These are phyloP conservation scores for Microsporum ferrugineum DNA, from an alignment of 2,329 filamentous ascomycete species.

Conservation along the genomic window DNA sequence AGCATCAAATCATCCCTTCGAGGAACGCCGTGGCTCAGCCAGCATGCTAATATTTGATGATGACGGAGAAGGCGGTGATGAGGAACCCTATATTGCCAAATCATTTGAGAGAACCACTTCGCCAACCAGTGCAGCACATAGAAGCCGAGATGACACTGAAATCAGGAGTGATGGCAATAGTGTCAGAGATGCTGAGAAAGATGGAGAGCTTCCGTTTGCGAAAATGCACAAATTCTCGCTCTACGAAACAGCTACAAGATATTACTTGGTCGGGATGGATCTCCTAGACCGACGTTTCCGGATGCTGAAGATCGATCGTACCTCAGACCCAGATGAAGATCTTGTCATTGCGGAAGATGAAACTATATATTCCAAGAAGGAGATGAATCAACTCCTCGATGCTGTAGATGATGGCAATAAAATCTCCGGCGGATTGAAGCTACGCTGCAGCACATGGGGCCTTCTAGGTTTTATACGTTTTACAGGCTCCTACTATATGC, in stretches of 20 bases:
- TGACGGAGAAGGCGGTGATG: constrained; percentile 31
- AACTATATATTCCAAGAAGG: constrained; percentile 80
- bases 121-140: constrained; percentile 28
- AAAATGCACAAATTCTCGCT: constrained; percentile 94
- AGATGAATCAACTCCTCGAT: constrained; percentile 87
- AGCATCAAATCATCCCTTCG: constrained; percentile 17
- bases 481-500: constrained; percentile 93
- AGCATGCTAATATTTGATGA: constrained; percentile 24
- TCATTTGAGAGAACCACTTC: constrained; percentile 35
- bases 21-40: constrained; percentile 23
- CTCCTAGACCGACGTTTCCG: constrained; percentile 79
- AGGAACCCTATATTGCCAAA: constrained; percentile 34
- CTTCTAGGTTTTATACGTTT: constrained; percentile 91
- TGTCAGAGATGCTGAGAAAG: constrained; percentile 16
- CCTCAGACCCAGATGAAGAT: constrained; percentile 62
- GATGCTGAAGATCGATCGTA: constrained; percentile 90
- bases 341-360: constrained; percentile 85
- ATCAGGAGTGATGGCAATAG: constrained; percentile 17
- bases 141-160: constrained; percentile 23
- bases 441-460: constrained; percentile 87
- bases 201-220: constrained; percentile 35
- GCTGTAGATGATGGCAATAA: constrained; percentile 94
- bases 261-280: constrained; percentile 89
- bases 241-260: constrained; percentile 86
- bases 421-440: constrained; percentile 73